Conservation (phyloP, 495 filamentous ascomycete species). For the Massariosphaeria phaeospora region DNA sequence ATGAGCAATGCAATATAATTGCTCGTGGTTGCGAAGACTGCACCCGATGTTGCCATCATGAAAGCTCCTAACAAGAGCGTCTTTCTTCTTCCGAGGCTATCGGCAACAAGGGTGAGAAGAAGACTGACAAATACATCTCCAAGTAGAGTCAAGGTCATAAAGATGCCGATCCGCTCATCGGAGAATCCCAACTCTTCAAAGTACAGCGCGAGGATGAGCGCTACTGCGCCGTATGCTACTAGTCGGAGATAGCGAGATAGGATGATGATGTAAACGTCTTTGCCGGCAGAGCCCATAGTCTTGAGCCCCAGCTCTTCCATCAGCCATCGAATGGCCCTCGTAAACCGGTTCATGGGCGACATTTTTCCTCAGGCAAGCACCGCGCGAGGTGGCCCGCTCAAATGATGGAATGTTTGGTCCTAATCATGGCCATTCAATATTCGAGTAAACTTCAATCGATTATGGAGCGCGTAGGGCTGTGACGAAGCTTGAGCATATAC, state of each 20-base stretch:
- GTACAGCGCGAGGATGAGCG: conserved; percentile 68
- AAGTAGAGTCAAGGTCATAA: conserved; percentile 80
- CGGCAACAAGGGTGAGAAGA: conserved; percentile 68
- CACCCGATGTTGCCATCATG: conserved; percentile 63
- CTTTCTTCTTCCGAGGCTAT: conserved; percentile 63
- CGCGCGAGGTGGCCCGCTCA: not conserved
- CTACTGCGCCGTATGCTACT: conserved; percentile 72
- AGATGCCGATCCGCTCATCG: conserved; percentile 71
- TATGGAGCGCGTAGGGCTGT: too few species aligned
- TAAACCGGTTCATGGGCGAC: not conserved
- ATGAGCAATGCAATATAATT: conserved; percentile 72
- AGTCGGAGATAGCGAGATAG: conserved; percentile 71
- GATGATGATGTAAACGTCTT: conserved; percentile 52
- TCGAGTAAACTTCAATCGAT: too few species aligned
- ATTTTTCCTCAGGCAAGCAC: not conserved
- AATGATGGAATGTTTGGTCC: not conserved
- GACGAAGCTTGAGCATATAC: too few species aligned
- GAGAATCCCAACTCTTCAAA: conserved; percentile 61
- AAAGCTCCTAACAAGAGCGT: conserved; percentile 64
- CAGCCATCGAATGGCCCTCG: conserved; percentile 11
- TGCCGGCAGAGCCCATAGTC: conserved; percentile 16
- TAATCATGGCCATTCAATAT: not conserved
- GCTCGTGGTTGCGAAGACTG: conserved; percentile 60
- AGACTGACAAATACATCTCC: conserved; percentile 78
- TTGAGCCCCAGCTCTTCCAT: conserved; percentile 24